A percentile compares a stretch with the other conserved stretches of the same genome.
phyloP scores from a whole-genome alignment of 352 stramenopile genomes.

The Phytophthora pseudosyringae region DNA sequence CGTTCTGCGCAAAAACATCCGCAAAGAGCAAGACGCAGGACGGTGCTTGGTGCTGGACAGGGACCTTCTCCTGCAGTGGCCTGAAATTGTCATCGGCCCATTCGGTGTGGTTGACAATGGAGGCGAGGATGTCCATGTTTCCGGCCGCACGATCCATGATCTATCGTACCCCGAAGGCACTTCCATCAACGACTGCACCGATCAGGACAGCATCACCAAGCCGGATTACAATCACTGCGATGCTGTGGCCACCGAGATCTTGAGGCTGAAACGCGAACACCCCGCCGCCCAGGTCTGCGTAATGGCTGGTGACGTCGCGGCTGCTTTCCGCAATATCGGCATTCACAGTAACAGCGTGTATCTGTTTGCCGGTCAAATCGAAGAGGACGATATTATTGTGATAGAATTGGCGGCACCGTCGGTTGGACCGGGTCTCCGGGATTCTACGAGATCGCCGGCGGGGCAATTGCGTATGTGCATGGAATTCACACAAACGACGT shows the following conservation, averaged over 20 bases:
- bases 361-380: constrained; percentile 13
- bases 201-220: no score
- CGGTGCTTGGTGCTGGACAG: background rate
- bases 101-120: no score
- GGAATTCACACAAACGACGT: no score
- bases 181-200: no score
- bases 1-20: no score
- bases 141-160: no score
- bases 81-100: no score
- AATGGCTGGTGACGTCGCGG: constrained; percentile 8
- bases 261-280: background rate
- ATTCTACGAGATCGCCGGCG: no score
- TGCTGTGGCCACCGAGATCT: background rate
- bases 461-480: no score
- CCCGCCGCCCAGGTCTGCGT: background rate
- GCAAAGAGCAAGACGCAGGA: no score
- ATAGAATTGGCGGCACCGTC: constrained; percentile 9
- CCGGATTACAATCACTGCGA: background rate
- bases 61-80: background rate
- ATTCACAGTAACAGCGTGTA: constrained; percentile 20
- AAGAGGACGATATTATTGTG: constrained; percentile 18
- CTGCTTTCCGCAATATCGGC: constrained; percentile 9
- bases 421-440: constrained; percentile 13
- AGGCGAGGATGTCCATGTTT: no score
- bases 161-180: no score